A percentile compares a stretch with the other conserved stretches of the same genome.
Evolutionary conservation across 805 yeast species (phyloP).

Genomic region (Lipomyces yamadae): DNA sequence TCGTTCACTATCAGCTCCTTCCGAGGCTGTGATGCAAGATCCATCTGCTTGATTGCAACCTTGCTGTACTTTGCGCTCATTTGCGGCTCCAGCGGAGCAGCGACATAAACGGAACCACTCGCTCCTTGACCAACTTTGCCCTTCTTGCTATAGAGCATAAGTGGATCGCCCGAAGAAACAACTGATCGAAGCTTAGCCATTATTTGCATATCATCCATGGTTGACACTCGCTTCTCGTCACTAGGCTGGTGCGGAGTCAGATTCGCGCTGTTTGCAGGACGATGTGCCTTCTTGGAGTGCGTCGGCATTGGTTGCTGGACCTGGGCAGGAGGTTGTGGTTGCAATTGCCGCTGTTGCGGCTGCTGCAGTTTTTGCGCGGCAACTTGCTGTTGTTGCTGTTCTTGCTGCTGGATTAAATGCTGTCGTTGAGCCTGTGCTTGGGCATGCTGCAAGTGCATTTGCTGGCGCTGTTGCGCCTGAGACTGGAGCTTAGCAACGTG

Average conservation of each 20-base stretch:
- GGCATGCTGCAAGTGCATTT: slow-evolving; percentile 29
- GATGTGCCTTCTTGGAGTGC: slow-evolving; percentile 42
- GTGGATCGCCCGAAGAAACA: slow-evolving; percentile 86
- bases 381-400: slow-evolving; percentile 34
- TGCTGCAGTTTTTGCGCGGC: slow-evolving; percentile 31
- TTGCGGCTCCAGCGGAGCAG: slow-evolving; percentile 31
- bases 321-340: slow-evolving; percentile 31
- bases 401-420: slow-evolving; percentile 26
- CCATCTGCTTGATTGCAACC: slow-evolving; percentile 97
- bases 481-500: slow-evolving; percentile 38
- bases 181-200: slow-evolving; percentile 72
- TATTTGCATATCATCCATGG: slow-evolving; percentile 71
- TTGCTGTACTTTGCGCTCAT: slow-evolving; percentile 43
- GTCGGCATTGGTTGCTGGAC: slow-evolving; percentile 50
- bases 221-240: slow-evolving; percentile 46
- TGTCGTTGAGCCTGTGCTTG: slow-evolving; percentile 29
- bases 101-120: slow-evolving; percentile 82
- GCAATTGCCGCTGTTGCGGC: slow-evolving; percentile 33
- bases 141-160: slow-evolving; percentile 62
- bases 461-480: slow-evolving; percentile 32
- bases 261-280: slow-evolving; percentile 33
- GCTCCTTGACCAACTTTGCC: slow-evolving; percentile 89
- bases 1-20: slow-evolving; percentile 95
- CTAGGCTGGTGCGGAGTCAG: slow-evolving; percentile 1
- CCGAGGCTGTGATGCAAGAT: slow-evolving; percentile 85